A percentile compares a stretch with the other conserved stretches of the same genome.
These are phyloP conservation scores for Eucalyptus sp. DNA, from an alignment of 345 rosid species.

Conservation along the genomic window DNA sequence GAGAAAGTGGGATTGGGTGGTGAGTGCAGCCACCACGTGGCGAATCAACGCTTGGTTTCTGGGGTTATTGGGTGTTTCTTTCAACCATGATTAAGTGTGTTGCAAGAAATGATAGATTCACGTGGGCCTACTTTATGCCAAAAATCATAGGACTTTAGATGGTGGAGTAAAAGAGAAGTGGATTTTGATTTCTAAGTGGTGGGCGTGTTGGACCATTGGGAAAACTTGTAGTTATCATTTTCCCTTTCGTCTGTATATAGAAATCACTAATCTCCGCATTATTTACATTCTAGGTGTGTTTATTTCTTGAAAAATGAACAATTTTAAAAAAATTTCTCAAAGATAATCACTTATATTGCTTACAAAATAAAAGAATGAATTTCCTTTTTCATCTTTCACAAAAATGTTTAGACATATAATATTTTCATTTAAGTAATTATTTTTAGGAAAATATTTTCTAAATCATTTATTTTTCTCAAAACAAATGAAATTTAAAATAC, in stretches of 20 bases:
- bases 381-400: background rate
- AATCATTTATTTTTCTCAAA: background rate
- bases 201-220: background rate
- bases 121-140: background rate
- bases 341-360: background rate
- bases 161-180: background rate
- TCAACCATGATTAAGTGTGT: background rate
- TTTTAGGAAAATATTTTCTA: background rate
- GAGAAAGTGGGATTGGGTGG: background rate
- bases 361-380: background rate
- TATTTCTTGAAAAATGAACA: fast-evolving
- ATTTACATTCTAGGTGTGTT: background rate
- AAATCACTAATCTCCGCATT: background rate
- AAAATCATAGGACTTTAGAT: background rate
- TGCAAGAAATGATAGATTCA: background rate
- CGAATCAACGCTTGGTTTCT: background rate
- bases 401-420: background rate
- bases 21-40: background rate
- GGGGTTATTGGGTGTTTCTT: background rate
- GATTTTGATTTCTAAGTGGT: background rate
- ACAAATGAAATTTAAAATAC: background rate
- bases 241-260: background rate
- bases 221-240: background rate
- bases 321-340: background rate
- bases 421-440: background rate